phyloP scores from a whole-genome alignment of 2,329 filamentous ascomycete species.

The Cladosporium oxysporum region DNA sequence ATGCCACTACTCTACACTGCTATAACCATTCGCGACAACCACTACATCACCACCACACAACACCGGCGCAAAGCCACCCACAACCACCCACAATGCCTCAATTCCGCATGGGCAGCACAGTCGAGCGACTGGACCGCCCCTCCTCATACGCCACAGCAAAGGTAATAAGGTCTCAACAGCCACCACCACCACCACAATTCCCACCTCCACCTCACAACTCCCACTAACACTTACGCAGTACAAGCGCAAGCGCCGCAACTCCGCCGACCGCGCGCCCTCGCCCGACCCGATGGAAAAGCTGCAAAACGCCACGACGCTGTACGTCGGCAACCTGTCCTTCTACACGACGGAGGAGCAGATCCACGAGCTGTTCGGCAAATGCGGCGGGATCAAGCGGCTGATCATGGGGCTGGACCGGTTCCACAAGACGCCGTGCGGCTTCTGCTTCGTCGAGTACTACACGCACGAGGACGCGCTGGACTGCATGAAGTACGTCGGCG shows the following conservation, averaged over 20 bases:
- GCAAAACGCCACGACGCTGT: slow-evolving; percentile 86
- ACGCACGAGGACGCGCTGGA: slow-evolving; percentile 95
- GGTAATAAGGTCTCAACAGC: slow-evolving; percentile 54
- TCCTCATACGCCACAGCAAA: slow-evolving; percentile 89
- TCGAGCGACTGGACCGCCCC: slow-evolving; percentile 89
- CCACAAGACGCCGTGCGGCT: slow-evolving; percentile 96
- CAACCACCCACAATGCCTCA: slow-evolving; percentile 45
- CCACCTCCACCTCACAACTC: neutral
- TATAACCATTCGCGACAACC: neutral
- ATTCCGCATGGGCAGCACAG: slow-evolving; percentile 63
- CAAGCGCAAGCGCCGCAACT: slow-evolving; percentile 65
- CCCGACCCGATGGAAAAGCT: slow-evolving; percentile 74
- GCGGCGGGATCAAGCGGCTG: slow-evolving; percentile 95
- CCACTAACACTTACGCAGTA: slow-evolving; percentile 53
- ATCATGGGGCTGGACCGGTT: slow-evolving; percentile 97
- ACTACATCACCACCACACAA: neutral
- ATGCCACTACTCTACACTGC: neutral
- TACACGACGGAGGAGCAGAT: slow-evolving; percentile 95
- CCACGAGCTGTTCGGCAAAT: slow-evolving; percentile 67
- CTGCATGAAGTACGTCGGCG: slow-evolving; percentile 97
- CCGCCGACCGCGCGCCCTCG: slow-evolving; percentile 53
- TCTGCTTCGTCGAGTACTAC: slow-evolving; percentile 99
- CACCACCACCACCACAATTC: neutral
- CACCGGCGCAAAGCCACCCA: neutral
- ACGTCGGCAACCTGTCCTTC: slow-evolving; percentile 88